Conservation (phyloP, 164 flowering plant species). For the Cinnamomum micranthum region DNA sequence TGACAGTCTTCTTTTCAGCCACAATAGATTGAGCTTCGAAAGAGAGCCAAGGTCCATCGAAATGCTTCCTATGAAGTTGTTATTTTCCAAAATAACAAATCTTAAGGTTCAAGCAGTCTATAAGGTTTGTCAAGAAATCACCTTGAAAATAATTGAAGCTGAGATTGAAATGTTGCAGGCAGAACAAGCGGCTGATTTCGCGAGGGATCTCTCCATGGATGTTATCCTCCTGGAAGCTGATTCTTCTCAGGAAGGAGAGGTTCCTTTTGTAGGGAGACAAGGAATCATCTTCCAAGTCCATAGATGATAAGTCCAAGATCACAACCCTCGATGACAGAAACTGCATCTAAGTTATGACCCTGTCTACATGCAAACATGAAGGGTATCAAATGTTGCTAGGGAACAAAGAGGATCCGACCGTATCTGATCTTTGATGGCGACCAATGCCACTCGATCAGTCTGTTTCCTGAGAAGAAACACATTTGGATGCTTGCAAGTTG, state of each 20-base stretch:
- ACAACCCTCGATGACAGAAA: slow-evolving; percentile 18
- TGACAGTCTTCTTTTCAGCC: slow-evolving; percentile 23
- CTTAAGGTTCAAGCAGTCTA: slow-evolving; percentile 17
- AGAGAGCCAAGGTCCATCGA: slow-evolving; percentile 30
- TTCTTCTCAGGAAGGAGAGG: slow-evolving; percentile 34
- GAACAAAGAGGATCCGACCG: slow-evolving; percentile 12
- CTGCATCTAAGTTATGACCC: slow-evolving; percentile 25
- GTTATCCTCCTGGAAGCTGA: slow-evolving; percentile 33
- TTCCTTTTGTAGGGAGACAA: slow-evolving; percentile 39
- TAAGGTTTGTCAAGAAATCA: slow-evolving; percentile 28
- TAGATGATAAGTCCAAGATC: slow-evolving; percentile 23
- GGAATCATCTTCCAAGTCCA: slow-evolving; percentile 28
- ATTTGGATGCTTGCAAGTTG: background rate
- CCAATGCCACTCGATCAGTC: slow-evolving; percentile 13
- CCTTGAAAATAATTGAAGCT: slow-evolving; percentile 32
- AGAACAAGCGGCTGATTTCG: slow-evolving; percentile 26
- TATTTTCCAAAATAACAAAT: slow-evolving; percentile 21
- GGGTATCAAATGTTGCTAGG: slow-evolving; percentile 4
- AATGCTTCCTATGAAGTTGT: slow-evolving; percentile 30
- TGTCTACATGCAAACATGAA: slow-evolving; percentile 13
- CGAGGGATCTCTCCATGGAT: slow-evolving; percentile 30
- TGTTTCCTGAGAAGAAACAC: background rate
- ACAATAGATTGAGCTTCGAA: slow-evolving; percentile 23
- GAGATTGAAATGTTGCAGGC: slow-evolving; percentile 27
- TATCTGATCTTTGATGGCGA: slow-evolving; percentile 15